Percentiles rank a stretch among this genome's conserved stretches.
phyloP scores from a whole-genome alignment of 1,284 basidiomycete species.

The Heterobasidion annosum region DNA sequence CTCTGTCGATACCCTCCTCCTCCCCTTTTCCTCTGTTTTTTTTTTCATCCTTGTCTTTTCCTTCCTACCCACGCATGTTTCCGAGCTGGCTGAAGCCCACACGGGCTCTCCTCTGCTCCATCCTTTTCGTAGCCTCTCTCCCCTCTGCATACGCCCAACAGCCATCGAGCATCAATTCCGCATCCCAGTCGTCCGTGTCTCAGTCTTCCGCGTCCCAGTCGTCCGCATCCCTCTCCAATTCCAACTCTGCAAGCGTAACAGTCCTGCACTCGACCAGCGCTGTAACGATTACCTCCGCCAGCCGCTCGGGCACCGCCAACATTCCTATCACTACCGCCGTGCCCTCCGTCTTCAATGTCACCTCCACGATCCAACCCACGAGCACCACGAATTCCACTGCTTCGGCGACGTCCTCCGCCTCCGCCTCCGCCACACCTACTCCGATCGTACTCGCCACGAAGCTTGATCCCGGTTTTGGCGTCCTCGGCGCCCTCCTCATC shows the following conservation, averaged over 20 bases:
- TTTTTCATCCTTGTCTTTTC: neutral
- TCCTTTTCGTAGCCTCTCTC: constrained; percentile 10
- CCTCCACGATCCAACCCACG: constrained; percentile 35
- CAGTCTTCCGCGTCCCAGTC: constrained; percentile 14
- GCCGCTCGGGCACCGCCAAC: constrained; percentile 36
- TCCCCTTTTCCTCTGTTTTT: neutral
- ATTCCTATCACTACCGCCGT: constrained; percentile 42
- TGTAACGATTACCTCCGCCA: constrained; percentile 36
- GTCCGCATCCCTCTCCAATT: constrained; percentile 7
- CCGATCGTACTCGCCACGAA: constrained; percentile 61
- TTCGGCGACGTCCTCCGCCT: constrained; percentile 30
- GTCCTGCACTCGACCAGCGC: constrained; percentile 40
- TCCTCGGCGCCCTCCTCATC: constrained; percentile 84
- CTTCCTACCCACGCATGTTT: constrained; percentile 9
- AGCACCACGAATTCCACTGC: constrained; percentile 16
- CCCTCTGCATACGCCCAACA: neutral
- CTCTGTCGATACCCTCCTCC: neutral
- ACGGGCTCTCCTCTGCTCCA: constrained; percentile 1
- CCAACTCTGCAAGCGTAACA: constrained; percentile 21
- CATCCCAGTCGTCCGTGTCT: neutral
- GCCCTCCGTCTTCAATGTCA: constrained; percentile 52
- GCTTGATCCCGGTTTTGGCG: constrained; percentile 84
- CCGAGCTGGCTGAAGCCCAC: constrained; percentile 8
- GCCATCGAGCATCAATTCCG: neutral
- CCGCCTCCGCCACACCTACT: constrained; percentile 38